These are phyloP conservation scores for Metschnikowia similis DNA, from an alignment of 805 yeast species.

Conservation along the genomic window DNA sequence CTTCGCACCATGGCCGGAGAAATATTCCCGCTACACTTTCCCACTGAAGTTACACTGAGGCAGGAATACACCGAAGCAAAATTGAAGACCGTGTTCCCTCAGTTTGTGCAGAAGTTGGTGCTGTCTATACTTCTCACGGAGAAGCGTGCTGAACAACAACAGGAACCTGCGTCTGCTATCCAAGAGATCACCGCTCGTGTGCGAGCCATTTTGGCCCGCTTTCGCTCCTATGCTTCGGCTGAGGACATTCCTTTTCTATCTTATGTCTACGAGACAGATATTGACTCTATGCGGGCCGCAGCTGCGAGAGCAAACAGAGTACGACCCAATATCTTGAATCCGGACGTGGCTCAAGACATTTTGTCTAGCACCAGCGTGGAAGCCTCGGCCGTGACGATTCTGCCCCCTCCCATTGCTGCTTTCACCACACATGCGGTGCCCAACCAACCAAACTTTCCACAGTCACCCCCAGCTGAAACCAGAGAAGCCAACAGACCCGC, in stretches of 20 bases:
- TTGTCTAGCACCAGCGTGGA: slow-evolving; percentile 26
- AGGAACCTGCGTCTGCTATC: slow-evolving; percentile 24
- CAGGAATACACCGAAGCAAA: slow-evolving; percentile 22
- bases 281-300: slow-evolving; percentile 21
- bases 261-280: slow-evolving; percentile 24
- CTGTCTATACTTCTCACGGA: slow-evolving; percentile 34
- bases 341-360: slow-evolving; percentile 35
- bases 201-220: slow-evolving; percentile 23
- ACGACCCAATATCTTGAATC: slow-evolving; percentile 35
- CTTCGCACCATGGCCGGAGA: slow-evolving; percentile 28
- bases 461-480: not conserved
- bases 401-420: slow-evolving; percentile 2
- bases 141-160: slow-evolving; percentile 35
- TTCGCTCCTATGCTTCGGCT: slow-evolving; percentile 21
- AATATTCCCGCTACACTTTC: slow-evolving; percentile 23
- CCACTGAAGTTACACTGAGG: slow-evolving; percentile 12
- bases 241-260: slow-evolving; percentile 25
- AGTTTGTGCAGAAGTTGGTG: slow-evolving; percentile 33
- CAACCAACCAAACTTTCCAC: not conserved
- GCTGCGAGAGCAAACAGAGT: slow-evolving; percentile 28
- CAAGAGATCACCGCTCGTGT: slow-evolving; percentile 21
- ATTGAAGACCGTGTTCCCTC: slow-evolving; percentile 28
- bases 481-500: not conserved
- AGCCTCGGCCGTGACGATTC: slow-evolving; percentile 17
- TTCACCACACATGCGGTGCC: not conserved